Evolutionary conservation across 768 basidiomycete genomes (phyloP), one percentile per base, ranked within the genome.

Genomic region (Mycena rosella): DNA sequence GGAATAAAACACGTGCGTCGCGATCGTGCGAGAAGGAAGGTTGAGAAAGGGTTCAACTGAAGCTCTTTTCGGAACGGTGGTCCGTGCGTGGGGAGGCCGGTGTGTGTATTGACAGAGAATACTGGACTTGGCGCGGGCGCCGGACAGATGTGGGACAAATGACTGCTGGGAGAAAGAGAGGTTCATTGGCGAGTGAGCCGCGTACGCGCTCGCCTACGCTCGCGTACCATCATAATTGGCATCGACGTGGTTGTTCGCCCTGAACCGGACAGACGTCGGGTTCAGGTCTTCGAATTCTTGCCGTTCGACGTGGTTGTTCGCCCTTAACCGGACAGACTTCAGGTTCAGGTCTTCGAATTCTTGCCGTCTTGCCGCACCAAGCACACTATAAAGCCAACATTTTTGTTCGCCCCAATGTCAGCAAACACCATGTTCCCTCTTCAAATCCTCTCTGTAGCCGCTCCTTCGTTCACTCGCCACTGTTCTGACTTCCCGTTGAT

Each of bases 381-480:
- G 54, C 38, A 56, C 54, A 56, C 54, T 56, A 56, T 56, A 56
- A 58, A 58, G 56, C 56, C 56, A 27, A 30, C 56, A 30, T 45
- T 44, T 58, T 58, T 18, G 56, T 45, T 58, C 56, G 56, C 56
- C 42, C 54, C 40, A 45, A 58, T 57, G 55, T 57, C 40, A 29
- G 42, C 56, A 58, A 58, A 58, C 42, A 45, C 15, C 56, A 58
- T 58, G 55, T 58, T 45, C 56, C 20, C 56, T 58, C 42, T 32
- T 58, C 56, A 58, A 45, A 26, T 58, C 29, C 42, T 58, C 56
- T 58, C 56, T 45, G 56, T 58, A 58, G 56, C 56, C 42, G 42
- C 56, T 58, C 56, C 42, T 58, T 58, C 42, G 56, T 58, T 58
- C 56, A 58, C 56, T 58, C 56, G 42, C 38, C 56, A 58, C 29